Conservation (phyloP, 73 alveolate species). For the Symbiodinium pilosum region DNA sequence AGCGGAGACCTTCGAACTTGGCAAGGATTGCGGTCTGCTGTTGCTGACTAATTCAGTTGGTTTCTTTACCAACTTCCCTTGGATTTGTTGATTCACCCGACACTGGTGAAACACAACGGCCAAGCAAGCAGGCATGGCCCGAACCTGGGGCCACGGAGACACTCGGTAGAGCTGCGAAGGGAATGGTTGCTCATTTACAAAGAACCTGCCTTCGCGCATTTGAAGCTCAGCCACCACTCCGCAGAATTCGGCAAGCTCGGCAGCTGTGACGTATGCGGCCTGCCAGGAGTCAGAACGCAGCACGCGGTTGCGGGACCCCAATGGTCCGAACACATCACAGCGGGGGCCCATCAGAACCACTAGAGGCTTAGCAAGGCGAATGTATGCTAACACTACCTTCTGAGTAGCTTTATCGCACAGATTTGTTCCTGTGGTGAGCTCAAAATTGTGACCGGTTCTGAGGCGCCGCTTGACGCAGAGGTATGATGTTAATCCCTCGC, state of each 20-base stretch:
- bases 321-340: background rate
- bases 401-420: background rate
- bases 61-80: background rate
- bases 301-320: background rate
- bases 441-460: background rate
- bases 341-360: background rate
- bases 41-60: background rate
- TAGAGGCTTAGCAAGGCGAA: background rate
- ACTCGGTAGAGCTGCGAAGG: background rate
- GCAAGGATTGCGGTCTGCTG: background rate
- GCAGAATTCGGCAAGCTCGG: background rate
- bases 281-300: no score
- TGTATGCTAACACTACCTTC: background rate
- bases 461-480: background rate
- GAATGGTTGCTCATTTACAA: background rate
- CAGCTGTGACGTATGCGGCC: background rate
- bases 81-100: background rate
- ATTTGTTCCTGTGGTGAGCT: background rate
- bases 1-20: background rate
- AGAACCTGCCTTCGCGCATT: background rate
- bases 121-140: background rate
- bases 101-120: conserved; percentile 25
- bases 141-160: conserved; percentile 23
- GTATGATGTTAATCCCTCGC: no score
- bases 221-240: background rate